Evolutionary conservation across 768 basidiomycete genomes (phyloP), one percentile per base, ranked within the genome.

Genomic region (Trametes coccinea): DNA sequence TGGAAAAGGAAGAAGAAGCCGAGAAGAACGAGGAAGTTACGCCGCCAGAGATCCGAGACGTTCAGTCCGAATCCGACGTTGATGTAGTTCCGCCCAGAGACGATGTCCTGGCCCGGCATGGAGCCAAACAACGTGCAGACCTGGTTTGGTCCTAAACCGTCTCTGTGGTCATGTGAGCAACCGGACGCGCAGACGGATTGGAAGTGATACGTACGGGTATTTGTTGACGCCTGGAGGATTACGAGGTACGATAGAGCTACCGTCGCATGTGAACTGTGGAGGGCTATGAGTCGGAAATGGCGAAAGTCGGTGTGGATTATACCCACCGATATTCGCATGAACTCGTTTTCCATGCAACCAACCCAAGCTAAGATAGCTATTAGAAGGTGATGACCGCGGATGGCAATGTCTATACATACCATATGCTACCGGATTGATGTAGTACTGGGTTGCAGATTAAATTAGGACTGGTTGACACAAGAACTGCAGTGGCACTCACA

Each of bases 341-440:
- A 93, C 72, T 96, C 93, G 72, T 95, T 95, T 73, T 89, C 86
- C 86, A 95, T 89, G 40, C 82, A 77, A 2, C 84, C 86, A 65
- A 89, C 84, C 82, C 90, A 94, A 0, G 84, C 86, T 86, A 58
- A 27, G 57, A n/a, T 7, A 44, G 1, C 45, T 8, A 29, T 52
- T 55, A 41, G 52, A 8, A 41, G 49, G 41, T 53, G 16, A 43
- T 14, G 45, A 29, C 37, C 5, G 57, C 27, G 16, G 17, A 39
- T 16, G 11, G 30, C 30, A 13, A 22, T 10, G 29, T 5, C 27
- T 9, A 17, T 10, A 1, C 77, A 59, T 69, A 84, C 83, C 86
- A 75, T 91, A 93, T 1, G 83, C 75, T 53, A 94, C 74, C 0
- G 93, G 93, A 68, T 95, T 88, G 61, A 93, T 70, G 72, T 93